Evolutionary conservation across 345 rosid genomes (phyloP), one percentile per base, ranked within the genome.

Genomic region (Pistacia integerrima): DNA sequence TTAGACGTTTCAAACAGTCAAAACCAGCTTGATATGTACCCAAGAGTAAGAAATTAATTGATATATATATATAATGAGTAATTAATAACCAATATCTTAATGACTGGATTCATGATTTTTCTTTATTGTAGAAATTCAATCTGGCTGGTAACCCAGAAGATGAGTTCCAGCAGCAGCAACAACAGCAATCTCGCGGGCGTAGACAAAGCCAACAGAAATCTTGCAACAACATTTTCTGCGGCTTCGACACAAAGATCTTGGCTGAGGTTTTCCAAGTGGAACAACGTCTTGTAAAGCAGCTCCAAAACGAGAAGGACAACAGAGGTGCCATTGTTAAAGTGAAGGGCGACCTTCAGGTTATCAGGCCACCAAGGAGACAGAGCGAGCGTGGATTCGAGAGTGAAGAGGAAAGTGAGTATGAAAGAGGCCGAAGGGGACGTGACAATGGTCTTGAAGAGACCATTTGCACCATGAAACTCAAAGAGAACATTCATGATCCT

Each of bases 371-470:
- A 17, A 66, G 58, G 10, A 78, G 60, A 73, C 73, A 67, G 48
- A 6, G 41, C 16, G 64, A 55, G 48, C 52, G n/a, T 4, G 22
- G 61, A n/a, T 57, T 58, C 8, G 88, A 80, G 80, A 85, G 84
- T 48, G 82, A 70, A 74, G 44, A 46, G 74, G 73, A 70, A 67
- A 74, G 76, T 44, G 82, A 82, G 58, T 71, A 77, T 16, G 80
- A 75, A 49, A 12, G 41, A 51, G 49, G 65, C 25, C 13, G 41
- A 77, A 9, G 69, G 63, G 81, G 75, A 38, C 69, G 60, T 25
- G 74, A 5, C n/a, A 92, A 93, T 64, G 99, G 96, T 58, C 20
- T 88, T 48, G 97, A 91, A 73, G 97, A 94, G 86, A 93, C 96
- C 30, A 35, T 87, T 68, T 93, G 96, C 89, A 71, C 84, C 78